These are phyloP conservation scores for Arachis monticola DNA, from an alignment of 331 rosid genomes.

Conservation along the genomic window DNA sequence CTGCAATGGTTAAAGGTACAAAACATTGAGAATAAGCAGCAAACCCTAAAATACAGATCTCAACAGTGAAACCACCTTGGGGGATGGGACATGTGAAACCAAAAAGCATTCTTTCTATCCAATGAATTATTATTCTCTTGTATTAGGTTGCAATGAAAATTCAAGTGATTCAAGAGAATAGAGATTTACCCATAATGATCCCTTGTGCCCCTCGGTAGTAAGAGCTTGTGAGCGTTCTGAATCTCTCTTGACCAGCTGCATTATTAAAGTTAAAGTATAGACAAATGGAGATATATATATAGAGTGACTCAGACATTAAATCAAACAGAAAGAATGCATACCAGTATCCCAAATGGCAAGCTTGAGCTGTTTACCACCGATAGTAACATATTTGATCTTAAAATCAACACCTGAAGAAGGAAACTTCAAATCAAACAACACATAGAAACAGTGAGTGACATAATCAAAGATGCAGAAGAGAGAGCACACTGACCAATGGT, in stretches of 20 bases:
- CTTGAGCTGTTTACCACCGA: constrained; percentile 75
- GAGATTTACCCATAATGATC: constrained; percentile 79
- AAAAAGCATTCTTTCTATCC: constrained; percentile 22
- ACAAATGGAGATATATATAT: too few relatives aligned
- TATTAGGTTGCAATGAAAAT: background rate
- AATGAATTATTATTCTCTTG: background rate
- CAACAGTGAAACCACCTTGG: constrained; percentile 9
- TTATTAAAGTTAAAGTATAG: background rate
- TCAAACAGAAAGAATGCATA: constrained; percentile 26
- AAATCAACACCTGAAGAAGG: constrained; percentile 83
- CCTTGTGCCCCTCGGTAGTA: constrained; percentile 96
- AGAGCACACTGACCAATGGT: constrained; percentile 64
- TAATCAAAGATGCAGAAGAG: constrained; percentile 5
- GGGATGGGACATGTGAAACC: background rate
- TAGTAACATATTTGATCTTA: constrained; percentile 69
- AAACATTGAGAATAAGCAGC: constrained; percentile 32
- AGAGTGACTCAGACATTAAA: too few relatives aligned
- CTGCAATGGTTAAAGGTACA: constrained; percentile 50
- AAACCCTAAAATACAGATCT: constrained; percentile 33
- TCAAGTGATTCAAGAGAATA: constrained; percentile 2
- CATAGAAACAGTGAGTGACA: constrained; percentile 3
- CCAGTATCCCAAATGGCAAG: constrained; percentile 98
- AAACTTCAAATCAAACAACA: constrained; percentile 30
- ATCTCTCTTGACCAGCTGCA: constrained; percentile 97
- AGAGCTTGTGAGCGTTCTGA: constrained; percentile 87